Evolutionary conservation across 441 rosid genomes (phyloP), one percentile per base, ranked within the genome.

Genomic region (Populus hybrid): DNA sequence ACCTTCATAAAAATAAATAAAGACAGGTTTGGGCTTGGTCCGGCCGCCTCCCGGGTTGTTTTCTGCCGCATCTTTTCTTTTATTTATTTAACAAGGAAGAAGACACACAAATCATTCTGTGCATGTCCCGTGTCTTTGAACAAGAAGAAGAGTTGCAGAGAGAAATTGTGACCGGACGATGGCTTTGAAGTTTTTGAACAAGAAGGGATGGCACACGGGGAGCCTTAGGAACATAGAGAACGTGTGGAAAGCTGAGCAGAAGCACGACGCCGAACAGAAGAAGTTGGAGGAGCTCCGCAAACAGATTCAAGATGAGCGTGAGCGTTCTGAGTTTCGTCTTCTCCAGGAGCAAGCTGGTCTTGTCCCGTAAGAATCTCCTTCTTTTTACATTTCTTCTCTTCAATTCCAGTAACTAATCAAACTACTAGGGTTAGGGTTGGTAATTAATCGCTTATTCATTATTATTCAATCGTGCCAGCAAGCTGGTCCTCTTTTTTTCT

Each of bases 201-300:
- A 95, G 95, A 93, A 95, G 87, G 99, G 99, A 81, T 95, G 95
- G 98, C 98, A 93, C 83, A 91, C 98, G 32, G 98, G 99, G 42
- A 95, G 97, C 86, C 84, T 95, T 63, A 88, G 99, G 81, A 95
- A 93, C 88, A 88, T 93, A 71, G 99, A 95, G 86, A 95, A 85
- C 84, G 98, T 93, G 14, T 95, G 97, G 99, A 93, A 92, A 77
- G 98, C 98, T 21, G 98, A 95, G 87, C 99, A 93, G 86, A 95
- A 95, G 81, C 95, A 92, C 78, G 97, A 90, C 0, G 91, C 93
- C 5, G 99, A 95, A 85, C 89, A 95, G 92, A 91, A 92, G 85
- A 95, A 93, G 81, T 86, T 92, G 81, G 98, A 93, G 67, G 99
- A 93, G 87, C 93, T 93, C 69, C 93, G 93, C 79, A 91, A 93